Percentiles rank a stretch among this genome's conserved stretches.
Conservation (phyloP, 2,329 filamentous ascomycete genomes). For the Zarea fungicola region DNA sequence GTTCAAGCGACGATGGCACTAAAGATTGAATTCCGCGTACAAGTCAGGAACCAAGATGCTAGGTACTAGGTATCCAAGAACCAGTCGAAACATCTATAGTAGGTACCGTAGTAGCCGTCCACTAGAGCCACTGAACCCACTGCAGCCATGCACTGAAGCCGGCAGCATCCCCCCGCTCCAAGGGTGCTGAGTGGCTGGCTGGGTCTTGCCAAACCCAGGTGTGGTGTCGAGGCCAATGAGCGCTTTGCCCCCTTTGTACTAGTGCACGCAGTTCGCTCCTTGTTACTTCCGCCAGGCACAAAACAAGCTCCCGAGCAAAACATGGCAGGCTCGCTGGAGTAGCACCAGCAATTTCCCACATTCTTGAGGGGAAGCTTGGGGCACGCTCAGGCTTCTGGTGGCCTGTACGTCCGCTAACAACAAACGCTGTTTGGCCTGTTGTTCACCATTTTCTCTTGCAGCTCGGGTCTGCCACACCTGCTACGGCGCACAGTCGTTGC, state of each 20-base stretch:
- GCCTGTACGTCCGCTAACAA: no score
- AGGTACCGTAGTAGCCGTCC: no score
- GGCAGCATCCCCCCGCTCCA: no score
- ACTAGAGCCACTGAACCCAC: no score
- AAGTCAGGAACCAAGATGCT: no score
- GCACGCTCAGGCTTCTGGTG: not conserved
- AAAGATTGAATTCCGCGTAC: no score
- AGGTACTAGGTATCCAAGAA: no score
- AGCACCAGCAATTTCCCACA: constrained; percentile 32
- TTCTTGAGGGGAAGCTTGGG: constrained; percentile 19
- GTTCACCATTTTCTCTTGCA: not conserved
- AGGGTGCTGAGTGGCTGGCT: not conserved
- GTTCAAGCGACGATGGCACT: no score
- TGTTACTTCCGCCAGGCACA: constrained; percentile 6
- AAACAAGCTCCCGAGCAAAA: constrained; percentile 19
- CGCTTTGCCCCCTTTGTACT: not conserved
- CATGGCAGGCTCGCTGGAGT: not conserved
- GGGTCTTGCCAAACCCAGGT: constrained; percentile 1
- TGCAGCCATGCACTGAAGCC: no score
- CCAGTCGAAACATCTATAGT: no score
- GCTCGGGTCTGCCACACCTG: not conserved
- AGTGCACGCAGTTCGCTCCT: no score
- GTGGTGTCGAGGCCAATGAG: not conserved
- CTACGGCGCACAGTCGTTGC: not conserved
- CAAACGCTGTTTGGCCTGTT: not conserved